Evolutionary conservation across 139 green algal species (phyloP).

Genomic region (Coccomyxa sp.): DNA sequence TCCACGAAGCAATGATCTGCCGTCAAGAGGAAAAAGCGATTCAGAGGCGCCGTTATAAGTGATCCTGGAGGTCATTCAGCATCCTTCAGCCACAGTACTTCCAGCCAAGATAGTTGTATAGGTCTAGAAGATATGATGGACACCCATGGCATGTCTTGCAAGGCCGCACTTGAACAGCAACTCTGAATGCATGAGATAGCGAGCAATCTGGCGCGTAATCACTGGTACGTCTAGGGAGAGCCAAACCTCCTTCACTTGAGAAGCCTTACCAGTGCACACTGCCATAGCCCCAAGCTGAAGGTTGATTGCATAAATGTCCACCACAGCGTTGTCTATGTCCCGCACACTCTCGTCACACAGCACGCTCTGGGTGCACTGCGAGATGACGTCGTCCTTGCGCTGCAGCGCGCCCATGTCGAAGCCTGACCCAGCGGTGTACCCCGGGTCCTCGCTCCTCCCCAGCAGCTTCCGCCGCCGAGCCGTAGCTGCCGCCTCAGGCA

Average conservation of each 20-base stretch:
- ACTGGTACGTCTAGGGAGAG: no score
- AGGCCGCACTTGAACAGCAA: no score
- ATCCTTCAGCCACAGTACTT: no score
- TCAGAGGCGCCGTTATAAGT: neutral
- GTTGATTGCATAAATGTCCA: neutral
- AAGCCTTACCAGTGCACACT: neutral
- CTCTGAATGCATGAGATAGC: no score
- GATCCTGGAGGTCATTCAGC: no score
- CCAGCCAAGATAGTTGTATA: no score
- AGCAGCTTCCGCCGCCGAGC: neutral
- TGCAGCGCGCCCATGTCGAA: neutral
- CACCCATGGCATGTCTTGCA: no score
- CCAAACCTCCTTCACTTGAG: no score
- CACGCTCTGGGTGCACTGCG: neutral
- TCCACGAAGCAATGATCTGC: constrained; percentile 6
- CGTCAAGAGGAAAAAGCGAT: neutral
- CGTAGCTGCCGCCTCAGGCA: neutral
- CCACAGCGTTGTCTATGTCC: neutral
- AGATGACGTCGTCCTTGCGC: neutral
- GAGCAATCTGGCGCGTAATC: no score
- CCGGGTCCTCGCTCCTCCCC: neutral
- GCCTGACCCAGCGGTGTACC: neutral
- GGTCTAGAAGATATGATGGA: no score
- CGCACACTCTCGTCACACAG: neutral
- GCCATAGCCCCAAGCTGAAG: neutral